A percentile compares a stretch with the other conserved stretches of the same genome.
phyloP scores from a whole-genome alignment of 331 rosid species.

The Dryas integrifolia region DNA sequence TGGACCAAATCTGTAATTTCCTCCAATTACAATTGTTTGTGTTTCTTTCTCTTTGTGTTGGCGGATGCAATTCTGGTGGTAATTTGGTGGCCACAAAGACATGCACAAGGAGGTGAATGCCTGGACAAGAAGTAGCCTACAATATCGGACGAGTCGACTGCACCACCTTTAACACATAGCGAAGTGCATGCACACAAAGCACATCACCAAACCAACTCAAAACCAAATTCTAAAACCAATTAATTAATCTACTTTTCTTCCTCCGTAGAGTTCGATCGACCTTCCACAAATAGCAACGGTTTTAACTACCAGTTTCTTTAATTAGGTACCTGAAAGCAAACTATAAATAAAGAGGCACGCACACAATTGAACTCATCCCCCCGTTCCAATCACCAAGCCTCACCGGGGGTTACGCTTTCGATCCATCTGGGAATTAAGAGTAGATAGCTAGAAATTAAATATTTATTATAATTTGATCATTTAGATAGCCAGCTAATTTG shows the following conservation, averaged over 20 bases:
- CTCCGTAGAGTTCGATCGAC: constrained; percentile 32
- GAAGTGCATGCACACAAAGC: constrained; percentile 18
- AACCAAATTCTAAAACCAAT: constrained; percentile 15
- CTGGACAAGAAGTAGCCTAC: constrained; percentile 11
- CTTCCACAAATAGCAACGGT: constrained; percentile 29
- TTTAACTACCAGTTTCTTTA: constrained; percentile 24
- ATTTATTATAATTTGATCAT: too few species aligned
- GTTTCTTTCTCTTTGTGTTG: background rate
- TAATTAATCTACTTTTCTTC: constrained; percentile 25
- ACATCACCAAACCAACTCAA: constrained; percentile 19
- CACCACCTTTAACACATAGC: background rate
- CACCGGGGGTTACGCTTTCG: background rate
- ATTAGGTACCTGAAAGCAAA: background rate
- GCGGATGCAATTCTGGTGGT: background rate
- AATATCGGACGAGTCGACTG: background rate
- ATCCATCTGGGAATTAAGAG: too few species aligned
- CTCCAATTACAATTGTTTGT: background rate
- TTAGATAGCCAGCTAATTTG: background rate
- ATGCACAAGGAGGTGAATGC: background rate
- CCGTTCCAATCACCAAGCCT: constrained; percentile 25
- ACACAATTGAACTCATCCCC: constrained; percentile 21
- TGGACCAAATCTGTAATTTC: too few species aligned
- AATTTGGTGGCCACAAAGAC: constrained; percentile 12
- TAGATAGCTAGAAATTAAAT: too few species aligned
- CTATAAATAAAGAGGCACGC: background rate